These are phyloP conservation scores for Penicillium sp. DNA, from an alignment of 2,329 filamentous ascomycete species.

Conservation along the genomic window DNA sequence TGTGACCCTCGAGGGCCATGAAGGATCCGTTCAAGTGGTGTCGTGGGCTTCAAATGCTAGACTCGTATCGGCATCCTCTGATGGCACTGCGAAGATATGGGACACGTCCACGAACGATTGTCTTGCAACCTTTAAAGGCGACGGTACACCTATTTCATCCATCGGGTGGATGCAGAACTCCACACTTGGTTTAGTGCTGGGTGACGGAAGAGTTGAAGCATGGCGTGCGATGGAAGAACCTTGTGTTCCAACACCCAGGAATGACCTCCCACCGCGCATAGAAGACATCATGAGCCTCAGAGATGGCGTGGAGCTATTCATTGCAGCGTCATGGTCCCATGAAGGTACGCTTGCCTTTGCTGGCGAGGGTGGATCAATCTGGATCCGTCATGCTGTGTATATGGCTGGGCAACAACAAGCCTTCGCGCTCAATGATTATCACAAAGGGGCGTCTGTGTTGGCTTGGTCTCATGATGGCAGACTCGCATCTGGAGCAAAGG, in stretches of 20 bases:
- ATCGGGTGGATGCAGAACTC: not conserved
- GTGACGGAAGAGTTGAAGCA: not conserved
- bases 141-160: not conserved
- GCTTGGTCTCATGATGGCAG: slow-evolving; percentile 5
- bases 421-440: not conserved
- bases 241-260: not conserved
- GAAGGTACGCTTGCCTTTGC: not conserved
- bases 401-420: not conserved
- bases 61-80: not conserved
- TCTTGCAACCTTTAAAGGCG: not conserved
- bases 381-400: not conserved
- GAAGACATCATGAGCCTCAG: not conserved
- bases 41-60: not conserved
- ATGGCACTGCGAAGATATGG: not conserved
- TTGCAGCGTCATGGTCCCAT: not conserved
- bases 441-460: not conserved
- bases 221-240: not conserved
- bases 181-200: not conserved
- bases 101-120: not conserved
- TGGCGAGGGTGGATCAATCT: not conserved
- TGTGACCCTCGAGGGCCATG: not conserved
- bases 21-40: not conserved
- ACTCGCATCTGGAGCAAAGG: not conserved
- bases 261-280: not conserved
- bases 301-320: not conserved